Conservation (phyloP, 2,329 filamentous ascomycete genomes). For the Fusarium chlamydosporum region DNA sequence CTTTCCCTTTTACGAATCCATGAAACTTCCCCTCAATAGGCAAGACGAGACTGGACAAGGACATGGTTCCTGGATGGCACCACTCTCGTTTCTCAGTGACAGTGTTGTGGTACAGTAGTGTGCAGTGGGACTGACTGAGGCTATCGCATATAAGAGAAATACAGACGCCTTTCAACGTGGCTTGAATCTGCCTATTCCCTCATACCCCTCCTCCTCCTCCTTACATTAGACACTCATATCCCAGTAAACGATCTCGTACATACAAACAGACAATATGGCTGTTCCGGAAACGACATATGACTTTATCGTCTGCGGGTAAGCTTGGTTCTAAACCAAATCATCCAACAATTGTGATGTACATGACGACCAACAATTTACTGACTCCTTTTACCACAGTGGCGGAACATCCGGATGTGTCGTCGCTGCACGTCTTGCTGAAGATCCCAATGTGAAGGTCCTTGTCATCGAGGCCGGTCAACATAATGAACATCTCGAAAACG, state of each 20-base stretch:
- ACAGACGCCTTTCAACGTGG: conserved; percentile 2
- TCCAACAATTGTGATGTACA: background rate
- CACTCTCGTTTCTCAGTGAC: conserved; percentile 1
- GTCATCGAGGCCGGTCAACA: conserved; percentile 58
- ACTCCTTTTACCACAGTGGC: conserved; percentile 44
- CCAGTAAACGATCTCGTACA: background rate
- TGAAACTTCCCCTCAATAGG: conserved; percentile 7
- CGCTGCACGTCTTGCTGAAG: conserved; percentile 57
- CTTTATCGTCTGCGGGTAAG: conserved; percentile 56
- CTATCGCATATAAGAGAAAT: conserved; percentile 27
- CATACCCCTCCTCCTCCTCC: background rate
- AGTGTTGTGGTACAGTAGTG: background rate
- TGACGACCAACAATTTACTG: conserved; percentile 1
- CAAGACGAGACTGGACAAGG: background rate
- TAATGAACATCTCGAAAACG: conserved; percentile 62
- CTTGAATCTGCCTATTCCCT: background rate
- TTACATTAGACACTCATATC: background rate
- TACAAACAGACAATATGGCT: conserved; percentile 34
- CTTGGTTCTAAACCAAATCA: background rate
- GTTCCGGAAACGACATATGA: conserved; percentile 49
- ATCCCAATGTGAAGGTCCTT: conserved; percentile 50
- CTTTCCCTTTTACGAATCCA: conserved; percentile 1
- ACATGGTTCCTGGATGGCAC: conserved; percentile 3
- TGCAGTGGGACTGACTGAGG: conserved; percentile 1
- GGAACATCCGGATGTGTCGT: conserved; percentile 58